phyloP scores from a whole-genome alignment of 805 yeast species.

The Myxozyma monticola region DNA sequence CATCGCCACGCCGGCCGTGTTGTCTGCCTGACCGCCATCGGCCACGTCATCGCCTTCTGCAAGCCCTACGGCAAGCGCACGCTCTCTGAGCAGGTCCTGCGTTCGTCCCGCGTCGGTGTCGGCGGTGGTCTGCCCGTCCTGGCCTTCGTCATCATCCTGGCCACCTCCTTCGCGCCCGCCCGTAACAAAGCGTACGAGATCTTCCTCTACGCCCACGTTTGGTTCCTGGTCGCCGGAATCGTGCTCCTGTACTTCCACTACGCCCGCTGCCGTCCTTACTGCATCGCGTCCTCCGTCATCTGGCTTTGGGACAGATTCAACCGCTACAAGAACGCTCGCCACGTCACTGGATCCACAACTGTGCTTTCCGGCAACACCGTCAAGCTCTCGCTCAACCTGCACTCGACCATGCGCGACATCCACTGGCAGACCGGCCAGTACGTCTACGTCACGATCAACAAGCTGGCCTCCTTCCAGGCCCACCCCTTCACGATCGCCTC shows the following conservation, averaged over 20 bases:
- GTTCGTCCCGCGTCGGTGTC: slow-evolving; percentile 25
- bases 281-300: slow-evolving; percentile 27
- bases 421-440: slow-evolving; percentile 33
- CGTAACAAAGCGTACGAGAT: slow-evolving; percentile 30
- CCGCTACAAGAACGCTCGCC: slow-evolving; percentile 28
- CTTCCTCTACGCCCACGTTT: slow-evolving; percentile 31
- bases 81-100: slow-evolving; percentile 24
- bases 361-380: slow-evolving; percentile 30
- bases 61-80: slow-evolving; percentile 16
- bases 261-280: slow-evolving; percentile 29
- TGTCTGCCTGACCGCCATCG: slow-evolving; percentile 31
- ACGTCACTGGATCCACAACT: slow-evolving; percentile 20
- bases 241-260: slow-evolving; percentile 31
- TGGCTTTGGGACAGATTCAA: slow-evolving; percentile 30
- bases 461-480: slow-evolving; percentile 31
- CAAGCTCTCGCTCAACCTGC: slow-evolving; percentile 25
- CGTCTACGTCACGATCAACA: slow-evolving; percentile 28
- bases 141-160: slow-evolving; percentile 28
- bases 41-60: slow-evolving; percentile 26
- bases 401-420: slow-evolving; percentile 30
- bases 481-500: slow-evolving; percentile 33
- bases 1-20: slow-evolving; percentile 32
- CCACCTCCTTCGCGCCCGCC: slow-evolving; percentile 29
- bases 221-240: slow-evolving; percentile 29
- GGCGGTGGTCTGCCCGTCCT: slow-evolving; percentile 28